phyloP scores from a whole-genome alignment of 805 yeast genomes.

The Candida sanyiensis region DNA sequence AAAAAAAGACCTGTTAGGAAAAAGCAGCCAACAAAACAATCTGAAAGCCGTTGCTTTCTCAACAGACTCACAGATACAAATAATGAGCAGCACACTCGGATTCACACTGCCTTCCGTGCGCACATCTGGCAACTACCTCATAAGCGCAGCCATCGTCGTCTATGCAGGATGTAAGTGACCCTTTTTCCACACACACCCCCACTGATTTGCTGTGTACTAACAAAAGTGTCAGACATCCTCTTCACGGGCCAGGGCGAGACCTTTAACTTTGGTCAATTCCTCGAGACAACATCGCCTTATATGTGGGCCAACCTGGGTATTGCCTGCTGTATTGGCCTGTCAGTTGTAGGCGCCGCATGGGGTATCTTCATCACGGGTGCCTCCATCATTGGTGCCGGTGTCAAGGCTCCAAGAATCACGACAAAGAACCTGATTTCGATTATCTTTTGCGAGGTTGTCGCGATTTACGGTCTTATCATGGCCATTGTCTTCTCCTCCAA shows the following conservation, averaged over 20 bases:
- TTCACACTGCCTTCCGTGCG: conserved; percentile 18
- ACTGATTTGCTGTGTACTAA: conserved; percentile 3
- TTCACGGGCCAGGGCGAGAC: conserved; percentile 91
- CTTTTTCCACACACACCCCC: background rate
- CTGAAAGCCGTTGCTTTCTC: no score
- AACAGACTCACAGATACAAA: background rate
- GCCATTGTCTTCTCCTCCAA: conserved; percentile 95
- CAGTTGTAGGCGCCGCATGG: conserved; percentile 99
- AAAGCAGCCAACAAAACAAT: background rate
- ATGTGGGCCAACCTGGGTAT: conserved; percentile 96
- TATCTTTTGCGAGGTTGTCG: conserved; percentile 98
- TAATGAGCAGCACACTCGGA: conserved; percentile 18
- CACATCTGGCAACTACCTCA: conserved; percentile 15
- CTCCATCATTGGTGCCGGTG: conserved; percentile 95
- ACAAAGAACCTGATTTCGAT: conserved; percentile 94
- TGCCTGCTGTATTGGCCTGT: conserved; percentile 83
- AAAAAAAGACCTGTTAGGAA: background rate
- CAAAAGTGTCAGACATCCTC: conserved; percentile 31
- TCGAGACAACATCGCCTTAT: conserved; percentile 84
- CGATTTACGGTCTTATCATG: conserved; percentile 95
- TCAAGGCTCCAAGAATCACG: conserved; percentile 93
- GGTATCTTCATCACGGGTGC: conserved; percentile 96
- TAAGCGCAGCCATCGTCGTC: conserved; percentile 14
- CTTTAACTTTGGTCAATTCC: conserved; percentile 86
- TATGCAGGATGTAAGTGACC: conserved; percentile 25